Evolutionary conservation across 2,329 filamentous ascomycete genomes (phyloP).

Genomic region (Sphaceloma murrayae): DNA sequence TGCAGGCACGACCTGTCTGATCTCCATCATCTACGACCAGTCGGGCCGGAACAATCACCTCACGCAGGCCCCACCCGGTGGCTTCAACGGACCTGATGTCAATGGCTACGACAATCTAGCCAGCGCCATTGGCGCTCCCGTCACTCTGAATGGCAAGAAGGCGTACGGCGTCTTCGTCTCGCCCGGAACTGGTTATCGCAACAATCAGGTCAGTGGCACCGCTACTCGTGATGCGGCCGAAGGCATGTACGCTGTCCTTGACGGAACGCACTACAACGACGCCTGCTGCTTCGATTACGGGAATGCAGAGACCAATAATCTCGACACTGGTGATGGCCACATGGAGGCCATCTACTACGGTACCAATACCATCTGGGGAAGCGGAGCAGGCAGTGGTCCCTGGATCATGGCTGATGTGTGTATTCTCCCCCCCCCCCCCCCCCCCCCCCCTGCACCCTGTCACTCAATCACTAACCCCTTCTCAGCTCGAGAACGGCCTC

Average conservation of each 20-base stretch:
- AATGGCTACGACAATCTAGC: conserved; percentile 53
- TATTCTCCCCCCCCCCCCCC: neutral
- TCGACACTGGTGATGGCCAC: conserved; percentile 49
- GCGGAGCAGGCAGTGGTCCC: conserved; percentile 49
- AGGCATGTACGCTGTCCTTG: conserved; percentile 52
- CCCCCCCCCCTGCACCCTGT: no score
- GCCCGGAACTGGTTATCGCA: conserved; percentile 55
- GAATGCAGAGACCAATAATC: conserved; percentile 34
- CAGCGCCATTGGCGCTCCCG: conserved; percentile 50
- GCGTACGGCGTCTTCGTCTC: conserved; percentile 55
- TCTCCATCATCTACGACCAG: conserved; percentile 47
- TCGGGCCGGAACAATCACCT: conserved; percentile 54
- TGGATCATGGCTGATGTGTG: conserved; percentile 56
- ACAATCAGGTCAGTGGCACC: conserved; percentile 43
- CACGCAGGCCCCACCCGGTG: conserved; percentile 48
- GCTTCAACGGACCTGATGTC: conserved; percentile 47
- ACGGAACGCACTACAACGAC: conserved; percentile 51
- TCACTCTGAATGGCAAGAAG: conserved; percentile 46
- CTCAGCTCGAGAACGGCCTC: conserved; percentile 51
- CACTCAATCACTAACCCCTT: neutral
- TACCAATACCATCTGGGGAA: conserved; percentile 45
- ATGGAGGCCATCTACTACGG: conserved; percentile 64
- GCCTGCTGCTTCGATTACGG: conserved; percentile 44
- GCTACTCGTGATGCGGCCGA: conserved; percentile 48
- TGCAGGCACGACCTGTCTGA: conserved; percentile 23